Evolutionary conservation across 1,284 basidiomycete genomes (phyloP), one percentile per base, ranked within the genome.

Genomic region (Phylloporus sp.): DNA sequence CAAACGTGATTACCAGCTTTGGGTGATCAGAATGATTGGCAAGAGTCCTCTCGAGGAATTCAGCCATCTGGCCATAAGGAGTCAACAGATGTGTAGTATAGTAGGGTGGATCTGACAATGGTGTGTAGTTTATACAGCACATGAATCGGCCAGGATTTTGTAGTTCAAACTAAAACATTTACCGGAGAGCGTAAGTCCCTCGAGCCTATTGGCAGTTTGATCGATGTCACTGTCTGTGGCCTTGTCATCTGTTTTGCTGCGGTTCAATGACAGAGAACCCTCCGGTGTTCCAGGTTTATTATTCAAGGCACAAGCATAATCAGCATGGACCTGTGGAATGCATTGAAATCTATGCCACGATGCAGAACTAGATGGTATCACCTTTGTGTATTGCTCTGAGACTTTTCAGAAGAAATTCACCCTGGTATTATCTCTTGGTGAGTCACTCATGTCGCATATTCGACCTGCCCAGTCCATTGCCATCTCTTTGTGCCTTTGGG

Each of bases 1-100:
- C 65, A 10, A 66, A 6, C 6, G 57, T 50, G 6, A 66, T 58
- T 11, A 66, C 57, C 17, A 66, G 61, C 34, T 29, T 68, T 54
- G 56, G 55, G 2, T n/a, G 11, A 29, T 58, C 17, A 3, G 52
- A 39, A 10, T 24, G 0, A 8, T 49, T 42, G 2, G 29, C 4
- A 22, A 66, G 37, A 4, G 66, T 28, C 5, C 6, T 11, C 6
- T 37, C 17, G 8, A 66, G 56, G 6, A 2, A 32, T 20, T 6
- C 11, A 0, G 24, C 31, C 59, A 66, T 56, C 31, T 44, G 49
- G 6, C 2, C 10, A 8, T 59, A 61, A 2, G 57, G 50, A n/a
- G 17, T 32, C 2, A 18, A 32, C 2, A 64, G 28, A 46, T 22
- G 6, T 18, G 12, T 42, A 6, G 40, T 13, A 37, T 10, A 37